Evolutionary conservation across 1,139 yeast species (phyloP), one percentile per base, ranked within the genome.

Genomic region (Yamadazyma epiphylla): DNA sequence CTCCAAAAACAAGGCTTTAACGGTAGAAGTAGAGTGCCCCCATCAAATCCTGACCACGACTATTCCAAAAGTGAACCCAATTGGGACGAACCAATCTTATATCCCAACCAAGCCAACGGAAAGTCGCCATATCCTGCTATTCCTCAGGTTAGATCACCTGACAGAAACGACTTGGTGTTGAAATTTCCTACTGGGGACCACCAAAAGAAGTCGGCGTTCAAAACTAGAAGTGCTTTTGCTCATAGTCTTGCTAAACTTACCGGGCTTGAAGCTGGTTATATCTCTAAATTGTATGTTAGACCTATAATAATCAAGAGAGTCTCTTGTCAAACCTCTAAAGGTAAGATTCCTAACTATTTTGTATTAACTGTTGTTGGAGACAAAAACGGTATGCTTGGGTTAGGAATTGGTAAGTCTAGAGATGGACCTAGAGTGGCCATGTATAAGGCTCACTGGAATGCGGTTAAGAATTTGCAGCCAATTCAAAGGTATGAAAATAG

Each of bases 401-500:
- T 89, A 30, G 99, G 98, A 33, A 95, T 88, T 58, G 99, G 98
- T 37, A 86, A 86, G 52, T 89, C 91, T 36, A 70, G 88, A 46
- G 81, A 77, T 39, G 88, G 85, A 38, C 77, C 83, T 61, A 66
- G 84, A 35, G 74, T 75, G 32, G 96, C 98, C 2, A 74, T 83
- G 22, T 67, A 77, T 26, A 86, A 87, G 52, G 96, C 97, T 6
- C 89, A 82, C 55, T 86, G 96, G 95, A 82, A 84, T 50, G 97
- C 97, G 3, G 84, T 89, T 33, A 86, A 87, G 60, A 87, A 87
- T 57, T 67, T 94, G 55, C 73, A 75, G 21, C 78, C 81, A 41
- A 76, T 94, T 32, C 94, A 95, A 32, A 74, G 96, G 43, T 82
- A 84, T 53, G 96, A 91, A 58, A 74, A 87, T 48, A 77, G 98